Conservation (phyloP, 2,329 filamentous ascomycete genomes). For the Oidium heveae region DNA sequence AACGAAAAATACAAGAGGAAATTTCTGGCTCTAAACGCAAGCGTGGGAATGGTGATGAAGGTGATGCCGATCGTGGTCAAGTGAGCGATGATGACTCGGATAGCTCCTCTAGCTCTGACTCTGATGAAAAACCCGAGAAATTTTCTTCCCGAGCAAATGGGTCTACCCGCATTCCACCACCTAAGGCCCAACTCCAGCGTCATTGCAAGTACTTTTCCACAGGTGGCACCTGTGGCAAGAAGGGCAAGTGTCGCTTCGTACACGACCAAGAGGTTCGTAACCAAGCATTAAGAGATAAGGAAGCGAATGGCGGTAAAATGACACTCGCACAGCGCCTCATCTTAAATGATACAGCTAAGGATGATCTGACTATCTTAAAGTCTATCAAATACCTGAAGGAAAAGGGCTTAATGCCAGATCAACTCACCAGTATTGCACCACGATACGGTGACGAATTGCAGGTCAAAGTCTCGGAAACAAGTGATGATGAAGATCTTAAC, state of each 20-base stretch:
- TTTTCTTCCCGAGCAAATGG: slow-evolving; percentile 21
- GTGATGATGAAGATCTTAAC: slow-evolving; percentile 9
- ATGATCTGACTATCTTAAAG: slow-evolving; percentile 38
- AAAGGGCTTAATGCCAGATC: slow-evolving; percentile 14
- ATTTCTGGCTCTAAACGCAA: slow-evolving; percentile 38
- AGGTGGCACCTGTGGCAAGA: slow-evolving; percentile 43
- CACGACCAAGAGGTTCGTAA: slow-evolving; percentile 38
- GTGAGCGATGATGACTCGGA: slow-evolving; percentile 11
- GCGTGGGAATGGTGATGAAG: slow-evolving; percentile 39
- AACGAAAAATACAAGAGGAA: slow-evolving; percentile 18
- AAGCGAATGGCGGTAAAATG: slow-evolving; percentile 37
- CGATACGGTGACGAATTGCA: slow-evolving; percentile 3
- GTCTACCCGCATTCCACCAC: slow-evolving; percentile 16
- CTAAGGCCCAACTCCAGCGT: slow-evolving; percentile 33
- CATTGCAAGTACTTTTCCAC: slow-evolving; percentile 50
- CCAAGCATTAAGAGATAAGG: slow-evolving; percentile 35
- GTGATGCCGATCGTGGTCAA: slow-evolving; percentile 28
- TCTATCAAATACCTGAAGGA: slow-evolving; percentile 39
- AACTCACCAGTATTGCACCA: slow-evolving; percentile 9
- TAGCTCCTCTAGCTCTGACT: slow-evolving; percentile 18
- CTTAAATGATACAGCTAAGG: slow-evolving; percentile 42
- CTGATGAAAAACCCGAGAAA: slow-evolving; percentile 32
- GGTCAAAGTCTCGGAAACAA: slow-evolving; percentile 6
- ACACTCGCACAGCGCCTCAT: slow-evolving; percentile 39
- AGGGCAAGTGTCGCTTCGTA: slow-evolving; percentile 51